Conservation (phyloP, 2,329 filamentous ascomycete genomes). For the Neonectria punicea region DNA sequence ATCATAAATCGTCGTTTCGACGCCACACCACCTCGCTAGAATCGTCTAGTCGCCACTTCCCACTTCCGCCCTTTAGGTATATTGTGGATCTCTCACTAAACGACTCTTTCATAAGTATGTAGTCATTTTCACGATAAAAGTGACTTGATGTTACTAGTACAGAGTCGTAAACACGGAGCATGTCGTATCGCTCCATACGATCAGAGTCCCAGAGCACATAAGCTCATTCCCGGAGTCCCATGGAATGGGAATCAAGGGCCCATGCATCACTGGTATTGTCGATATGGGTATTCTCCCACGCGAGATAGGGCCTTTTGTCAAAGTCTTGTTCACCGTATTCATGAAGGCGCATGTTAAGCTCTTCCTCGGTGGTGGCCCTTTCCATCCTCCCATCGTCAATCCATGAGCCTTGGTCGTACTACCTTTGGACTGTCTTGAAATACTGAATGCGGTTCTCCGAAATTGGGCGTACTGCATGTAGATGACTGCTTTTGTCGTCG, state of each 20-base stretch:
- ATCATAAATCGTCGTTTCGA: too few relatives aligned
- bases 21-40: too few relatives aligned
- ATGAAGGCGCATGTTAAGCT: neutral
- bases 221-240: neutral
- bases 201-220: constrained; percentile 3
- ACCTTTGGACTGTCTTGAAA: neutral
- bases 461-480: neutral
- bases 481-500: too few relatives aligned
- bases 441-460: neutral
- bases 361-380: too few relatives aligned
- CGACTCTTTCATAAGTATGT: too few relatives aligned
- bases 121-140: too few relatives aligned
- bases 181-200: neutral
- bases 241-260: neutral
- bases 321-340: neutral
- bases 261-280: neutral
- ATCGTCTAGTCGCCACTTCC: too few relatives aligned
- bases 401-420: neutral
- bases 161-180: too few relatives aligned
- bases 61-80: too few relatives aligned
- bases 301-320: neutral
- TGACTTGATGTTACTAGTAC: too few relatives aligned
- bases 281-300: neutral
- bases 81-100: too few relatives aligned
- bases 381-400: neutral